A percentile compares a stretch with the other conserved stretches of the same genome.
Evolutionary conservation across 768 basidiomycete genomes (phyloP).

Genomic region (Suillus decipiens): DNA sequence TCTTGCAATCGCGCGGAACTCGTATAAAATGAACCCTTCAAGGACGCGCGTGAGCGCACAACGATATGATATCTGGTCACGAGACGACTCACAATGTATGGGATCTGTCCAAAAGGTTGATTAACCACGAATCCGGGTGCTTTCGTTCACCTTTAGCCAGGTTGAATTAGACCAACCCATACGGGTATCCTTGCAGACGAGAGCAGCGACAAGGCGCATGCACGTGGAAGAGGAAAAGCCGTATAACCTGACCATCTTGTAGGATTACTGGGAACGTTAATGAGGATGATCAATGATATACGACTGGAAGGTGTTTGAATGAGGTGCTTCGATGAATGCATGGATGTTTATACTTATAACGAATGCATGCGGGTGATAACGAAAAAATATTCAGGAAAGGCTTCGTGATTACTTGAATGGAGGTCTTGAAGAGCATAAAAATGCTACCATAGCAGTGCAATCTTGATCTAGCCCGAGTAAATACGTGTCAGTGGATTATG

Average conservation of each 20-base stretch:
- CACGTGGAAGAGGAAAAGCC: slow-evolving; percentile 42
- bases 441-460: too few relatives aligned
- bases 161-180: slow-evolving; percentile 49
- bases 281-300: too few relatives aligned
- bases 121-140: slow-evolving; percentile 36
- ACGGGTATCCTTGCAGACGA: slow-evolving; percentile 57
- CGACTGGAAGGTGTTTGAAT: background rate
- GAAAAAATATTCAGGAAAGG: too few relatives aligned
- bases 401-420: too few relatives aligned
- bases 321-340: background rate
- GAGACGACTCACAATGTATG: slow-evolving; percentile 38
- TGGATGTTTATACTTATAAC: background rate
- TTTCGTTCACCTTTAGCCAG: slow-evolving; percentile 50
- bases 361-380: too few relatives aligned
- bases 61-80: background rate
- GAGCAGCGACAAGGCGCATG: slow-evolving; percentile 53
- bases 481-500: too few relatives aligned
- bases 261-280: background rate
- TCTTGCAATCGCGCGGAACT: slow-evolving; percentile 60
- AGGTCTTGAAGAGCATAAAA: too few relatives aligned
- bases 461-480: too few relatives aligned
- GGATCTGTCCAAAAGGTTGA: slow-evolving; percentile 63
- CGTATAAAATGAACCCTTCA: slow-evolving; percentile 59
- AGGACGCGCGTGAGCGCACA: too few relatives aligned
- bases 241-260: slow-evolving; percentile 37